phyloP scores from a whole-genome alignment of 2,329 filamentous ascomycete species.

The Rhynchosporium secalis region DNA sequence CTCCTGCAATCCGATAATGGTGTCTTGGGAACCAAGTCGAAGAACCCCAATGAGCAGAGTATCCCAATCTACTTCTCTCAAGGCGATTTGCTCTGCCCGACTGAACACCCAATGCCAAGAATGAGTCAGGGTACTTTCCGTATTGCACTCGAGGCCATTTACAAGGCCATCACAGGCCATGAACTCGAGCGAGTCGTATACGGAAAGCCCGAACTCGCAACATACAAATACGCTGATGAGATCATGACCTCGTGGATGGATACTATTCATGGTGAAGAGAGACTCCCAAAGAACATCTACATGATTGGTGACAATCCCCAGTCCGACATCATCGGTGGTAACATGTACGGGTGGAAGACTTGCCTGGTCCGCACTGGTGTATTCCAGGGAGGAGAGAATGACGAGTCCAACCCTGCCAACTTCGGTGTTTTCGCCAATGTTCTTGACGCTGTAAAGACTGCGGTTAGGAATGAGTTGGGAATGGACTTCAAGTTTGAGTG shows the following conservation, averaged over 20 bases:
- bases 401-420: constrained; percentile 73
- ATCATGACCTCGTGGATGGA: constrained; percentile 75
- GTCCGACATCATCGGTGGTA: constrained; percentile 73
- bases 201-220: constrained; percentile 72
- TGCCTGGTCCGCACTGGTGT: constrained; percentile 77
- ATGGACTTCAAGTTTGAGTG: constrained; percentile 73
- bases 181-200: constrained; percentile 76
- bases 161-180: constrained; percentile 66
- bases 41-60: constrained; percentile 63
- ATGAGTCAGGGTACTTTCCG: constrained; percentile 77
- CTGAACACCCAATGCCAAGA: constrained; percentile 63
- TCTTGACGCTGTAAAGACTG: constrained; percentile 67
- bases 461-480: constrained; percentile 69
- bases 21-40: constrained; percentile 61
- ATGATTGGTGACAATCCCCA: constrained; percentile 77
- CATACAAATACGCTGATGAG: constrained; percentile 78
- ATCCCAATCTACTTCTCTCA: constrained; percentile 76
- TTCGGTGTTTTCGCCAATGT: constrained; percentile 77
- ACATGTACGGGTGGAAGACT: constrained; percentile 82
- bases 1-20: constrained; percentile 69
- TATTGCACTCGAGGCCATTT: constrained; percentile 72
- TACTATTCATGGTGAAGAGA: constrained; percentile 70
- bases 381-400: constrained; percentile 75
- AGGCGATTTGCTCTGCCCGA: constrained; percentile 64
- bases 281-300: constrained; percentile 68